Base-by-base conservation (phyloP, 2,329 filamentous ascomycete genomes). In the Colletotrichum sp. region DNA sequence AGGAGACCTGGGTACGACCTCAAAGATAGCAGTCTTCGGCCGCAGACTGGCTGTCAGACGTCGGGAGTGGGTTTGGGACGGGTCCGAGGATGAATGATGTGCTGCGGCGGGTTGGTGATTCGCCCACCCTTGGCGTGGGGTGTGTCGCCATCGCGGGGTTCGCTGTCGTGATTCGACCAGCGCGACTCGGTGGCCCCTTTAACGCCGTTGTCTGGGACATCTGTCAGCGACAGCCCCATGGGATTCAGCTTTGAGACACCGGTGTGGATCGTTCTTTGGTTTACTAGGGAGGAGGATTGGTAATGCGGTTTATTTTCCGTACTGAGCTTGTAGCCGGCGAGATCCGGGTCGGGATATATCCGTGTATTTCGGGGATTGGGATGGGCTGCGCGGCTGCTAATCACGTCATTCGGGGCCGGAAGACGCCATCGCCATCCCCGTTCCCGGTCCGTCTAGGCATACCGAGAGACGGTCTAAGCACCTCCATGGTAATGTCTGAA, bases 131-230 rank as follows among this genome's bases (percentile, higher is more conserved):
- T 59, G 74, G 70, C 74, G 74, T 75, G 74, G 74, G 74, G 70
- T 34, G 70, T 75, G 74, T 75, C 74, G 74, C 74, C 74, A 75
- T 75, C 74, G 74, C 74, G 70, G 74, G 74, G 74, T 61, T 48
- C 64, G 36, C 70, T 75, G 74, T 75, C 74, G 74, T 73, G 70
- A 75, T 75, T 59, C 70, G 70, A 66, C 65, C 43, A 32, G 16
- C 57, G 48, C 70, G 61, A 59, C 70, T 75, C 43, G 67, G 48
- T 48, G 13, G 32, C 57, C 52, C 30, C 57, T 24, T 43, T 16
- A 34, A 6, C 4, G 18, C 36, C 36, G 34, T n/a, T 61, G 57
- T 26, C 26, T 70, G 36, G 52, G 52, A 28, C 12, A 43, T n/a
- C 48, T 30, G 52, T 36, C 18, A 52, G 36, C 67, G 26, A 34